These are phyloP conservation scores for Acorus gramineus DNA, from an alignment of 106 monocot genomes.

Conservation along the genomic window DNA sequence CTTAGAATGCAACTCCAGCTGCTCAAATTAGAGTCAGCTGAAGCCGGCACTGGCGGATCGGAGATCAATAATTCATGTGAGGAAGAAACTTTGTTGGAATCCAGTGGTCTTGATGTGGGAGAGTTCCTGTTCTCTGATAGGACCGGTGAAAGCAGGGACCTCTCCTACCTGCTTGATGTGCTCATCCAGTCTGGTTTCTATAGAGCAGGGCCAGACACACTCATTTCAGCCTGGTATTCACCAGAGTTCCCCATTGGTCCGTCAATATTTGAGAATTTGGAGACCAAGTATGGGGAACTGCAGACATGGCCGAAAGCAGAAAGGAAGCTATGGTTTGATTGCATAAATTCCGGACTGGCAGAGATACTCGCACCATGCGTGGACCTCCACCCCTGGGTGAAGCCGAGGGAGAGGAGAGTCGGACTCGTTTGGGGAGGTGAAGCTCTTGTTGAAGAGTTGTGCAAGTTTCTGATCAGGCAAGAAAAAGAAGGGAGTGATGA, in stretches of 20 bases:
- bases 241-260: slow-evolving; percentile 21
- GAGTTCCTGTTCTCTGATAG: slow-evolving; percentile 23
- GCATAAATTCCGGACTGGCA: slow-evolving; percentile 30
- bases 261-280: slow-evolving; percentile 49
- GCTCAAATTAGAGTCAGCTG: slow-evolving; percentile 43
- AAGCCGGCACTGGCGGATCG: slow-evolving; percentile 15
- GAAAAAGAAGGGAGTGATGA: slow-evolving; percentile 9
- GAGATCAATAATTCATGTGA: slow-evolving; percentile 31
- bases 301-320: slow-evolving; percentile 45
- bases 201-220: slow-evolving; percentile 14
- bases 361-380: slow-evolving; percentile 12
- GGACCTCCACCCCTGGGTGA: slow-evolving; percentile 15
- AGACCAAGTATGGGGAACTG: slow-evolving; percentile 45
- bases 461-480: slow-evolving; percentile 37
- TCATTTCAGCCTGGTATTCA: slow-evolving; percentile 13
- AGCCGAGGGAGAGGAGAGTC: slow-evolving; percentile 4
- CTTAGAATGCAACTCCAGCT: slow-evolving; percentile 58
- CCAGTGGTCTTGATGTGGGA: not conserved
- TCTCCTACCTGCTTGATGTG: slow-evolving; percentile 68
- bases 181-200: slow-evolving; percentile 42
- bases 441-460: slow-evolving; percentile 38
- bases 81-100: slow-evolving; percentile 24
- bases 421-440: slow-evolving; percentile 3
- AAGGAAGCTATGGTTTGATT: slow-evolving; percentile 76
- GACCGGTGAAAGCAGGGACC: slow-evolving; percentile 65